phyloP scores from a whole-genome alignment of 1,284 basidiomycete species.

The Pseudozyma thailandica region DNA sequence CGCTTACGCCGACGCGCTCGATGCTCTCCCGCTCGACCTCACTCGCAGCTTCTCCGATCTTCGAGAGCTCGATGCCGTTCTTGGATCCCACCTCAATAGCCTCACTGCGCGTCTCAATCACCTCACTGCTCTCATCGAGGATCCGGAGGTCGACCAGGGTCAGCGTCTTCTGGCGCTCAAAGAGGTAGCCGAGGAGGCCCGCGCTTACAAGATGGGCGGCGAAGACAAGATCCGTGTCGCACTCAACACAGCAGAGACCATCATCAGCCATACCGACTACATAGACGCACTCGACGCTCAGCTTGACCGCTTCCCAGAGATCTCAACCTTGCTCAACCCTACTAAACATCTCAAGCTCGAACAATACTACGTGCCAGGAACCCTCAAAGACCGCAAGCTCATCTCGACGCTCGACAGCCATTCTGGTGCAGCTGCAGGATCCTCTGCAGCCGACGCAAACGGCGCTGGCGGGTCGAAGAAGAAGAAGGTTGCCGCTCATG shows the following conservation, averaged over 20 bases:
- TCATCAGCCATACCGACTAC: conserved; percentile 66
- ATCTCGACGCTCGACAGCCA: conserved; percentile 24
- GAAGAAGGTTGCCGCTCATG: conserved; percentile 38
- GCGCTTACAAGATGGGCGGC: conserved; percentile 89
- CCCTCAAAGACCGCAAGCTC: conserved; percentile 53
- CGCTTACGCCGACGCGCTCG: conserved; percentile 79
- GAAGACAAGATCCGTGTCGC: conserved; percentile 99
- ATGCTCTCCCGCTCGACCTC: conserved; percentile 91
- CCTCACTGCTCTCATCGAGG: conserved; percentile 69
- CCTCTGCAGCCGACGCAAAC: conserved; percentile 15
- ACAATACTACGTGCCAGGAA: conserved; percentile 38
- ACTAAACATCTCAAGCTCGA: conserved; percentile 52
- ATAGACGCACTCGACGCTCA: conserved; percentile 61
- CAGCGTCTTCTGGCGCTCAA: conserved; percentile 86
- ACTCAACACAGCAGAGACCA: conserved; percentile 87
- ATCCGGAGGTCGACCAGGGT: conserved; percentile 76
- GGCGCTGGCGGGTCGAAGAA: conserved; percentile 31
- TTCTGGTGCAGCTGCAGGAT: conserved; percentile 1
- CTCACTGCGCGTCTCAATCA: conserved; percentile 60
- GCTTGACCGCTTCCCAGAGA: conserved; percentile 53
- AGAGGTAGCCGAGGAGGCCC: conserved; percentile 92
- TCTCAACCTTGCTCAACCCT: conserved; percentile 51
- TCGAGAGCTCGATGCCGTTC: conserved; percentile 95
- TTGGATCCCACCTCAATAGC: conserved; percentile 72
- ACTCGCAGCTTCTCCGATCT: conserved; percentile 94